Percentiles rank a stretch among this genome's conserved stretches.
Evolutionary conservation across 2,329 filamentous ascomycete species (phyloP).

Genomic region (Pezicula rhizophila): DNA sequence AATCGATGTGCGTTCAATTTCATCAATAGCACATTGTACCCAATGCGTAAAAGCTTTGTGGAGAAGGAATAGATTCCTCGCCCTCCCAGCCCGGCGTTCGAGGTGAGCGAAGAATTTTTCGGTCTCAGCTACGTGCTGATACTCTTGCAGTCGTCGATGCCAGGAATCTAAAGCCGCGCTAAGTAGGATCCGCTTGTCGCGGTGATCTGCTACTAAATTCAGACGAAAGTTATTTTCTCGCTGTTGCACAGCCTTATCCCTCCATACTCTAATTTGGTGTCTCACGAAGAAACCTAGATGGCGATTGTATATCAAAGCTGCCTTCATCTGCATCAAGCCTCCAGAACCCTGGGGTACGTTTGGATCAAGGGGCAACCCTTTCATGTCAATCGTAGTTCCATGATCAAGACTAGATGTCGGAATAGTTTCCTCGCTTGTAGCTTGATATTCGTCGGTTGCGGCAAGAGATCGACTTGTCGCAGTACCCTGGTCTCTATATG

Average conservation of each 20-base stretch:
- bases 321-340: conserved; percentile 17
- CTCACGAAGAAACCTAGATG: conserved; percentile 11
- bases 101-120: conserved; percentile 48
- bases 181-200: conserved; percentile 45
- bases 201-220: conserved; percentile 37
- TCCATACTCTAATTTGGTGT: conserved; percentile 19
- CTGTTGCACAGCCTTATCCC: conserved; percentile 22
- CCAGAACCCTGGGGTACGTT: conserved; percentile 3
- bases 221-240: conserved; percentile 32
- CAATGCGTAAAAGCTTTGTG: conserved; percentile 64
- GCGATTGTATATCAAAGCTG: conserved; percentile 18
- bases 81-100: conserved; percentile 54
- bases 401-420: conserved; percentile 16
- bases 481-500: conserved; percentile 1
- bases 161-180: conserved; percentile 46
- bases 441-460: conserved; percentile 14
- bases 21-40: conserved; percentile 58
- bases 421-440: conserved; percentile 18
- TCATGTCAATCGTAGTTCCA: conserved; percentile 3
- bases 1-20: conserved; percentile 58
- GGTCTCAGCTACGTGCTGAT: conserved; percentile 30
- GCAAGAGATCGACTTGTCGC: conserved; percentile 6
- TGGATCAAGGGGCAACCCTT: conserved; percentile 1
- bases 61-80: conserved; percentile 59
- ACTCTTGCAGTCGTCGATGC: conserved; percentile 30